phyloP scores from a whole-genome alignment of 2,329 filamentous ascomycete species.

The Pezicula carpinea region DNA sequence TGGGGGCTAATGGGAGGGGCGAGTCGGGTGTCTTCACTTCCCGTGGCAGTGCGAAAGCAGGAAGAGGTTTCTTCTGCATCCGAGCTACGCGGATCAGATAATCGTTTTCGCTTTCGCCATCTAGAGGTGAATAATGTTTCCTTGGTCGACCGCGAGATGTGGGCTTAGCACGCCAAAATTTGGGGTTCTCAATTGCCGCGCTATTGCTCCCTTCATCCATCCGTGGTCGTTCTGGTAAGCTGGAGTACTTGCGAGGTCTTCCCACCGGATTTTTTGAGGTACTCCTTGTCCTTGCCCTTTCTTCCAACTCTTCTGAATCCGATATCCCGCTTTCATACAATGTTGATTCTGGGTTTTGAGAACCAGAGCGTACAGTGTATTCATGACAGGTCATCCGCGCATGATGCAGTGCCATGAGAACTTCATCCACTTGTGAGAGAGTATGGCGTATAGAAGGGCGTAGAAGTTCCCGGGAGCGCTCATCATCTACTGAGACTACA shows the following conservation, averaged over 20 bases:
- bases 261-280: conserved; percentile 11
- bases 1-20: background rate
- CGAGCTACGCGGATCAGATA: conserved; percentile 44
- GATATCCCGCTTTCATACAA: conserved; percentile 19
- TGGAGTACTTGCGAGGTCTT: conserved; percentile 20
- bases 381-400: conserved; percentile 49
- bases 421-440: conserved; percentile 61
- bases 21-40: background rate
- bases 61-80: conserved; percentile 35
- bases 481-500: conserved; percentile 65
- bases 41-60: conserved; percentile 23
- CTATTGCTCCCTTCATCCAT: background rate
- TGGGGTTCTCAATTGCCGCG: conserved; percentile 1
- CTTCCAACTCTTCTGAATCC: background rate
- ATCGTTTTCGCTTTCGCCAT: conserved; percentile 33
- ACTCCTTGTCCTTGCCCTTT: background rate
- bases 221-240: conserved; percentile 11
- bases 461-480: conserved; percentile 58
- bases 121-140: conserved; percentile 20
- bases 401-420: conserved; percentile 68
- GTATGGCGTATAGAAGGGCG: conserved; percentile 67
- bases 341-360: conserved; percentile 27
- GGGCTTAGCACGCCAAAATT: conserved; percentile 14
- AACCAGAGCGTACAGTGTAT: conserved; percentile 10
- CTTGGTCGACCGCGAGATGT: conserved; percentile 19